Evolutionary conservation across 768 basidiomycete genomes (phyloP).

Genomic region (Imleria badia): DNA sequence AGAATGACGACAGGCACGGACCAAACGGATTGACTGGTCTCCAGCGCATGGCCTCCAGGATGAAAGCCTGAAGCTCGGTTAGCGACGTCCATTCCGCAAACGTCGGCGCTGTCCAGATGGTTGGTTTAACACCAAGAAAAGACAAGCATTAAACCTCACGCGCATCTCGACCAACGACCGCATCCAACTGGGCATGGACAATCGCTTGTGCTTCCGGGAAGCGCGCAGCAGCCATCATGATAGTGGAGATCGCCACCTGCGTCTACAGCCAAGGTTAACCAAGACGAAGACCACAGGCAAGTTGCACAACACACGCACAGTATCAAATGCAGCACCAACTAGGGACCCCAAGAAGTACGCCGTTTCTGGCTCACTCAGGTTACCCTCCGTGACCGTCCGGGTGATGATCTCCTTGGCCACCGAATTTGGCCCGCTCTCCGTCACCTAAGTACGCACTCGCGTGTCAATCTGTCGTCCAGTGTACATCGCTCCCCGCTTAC

Average conservation of each 20-base stretch:
- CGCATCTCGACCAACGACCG: constrained; percentile 35
- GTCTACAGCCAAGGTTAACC: constrained; percentile 15
- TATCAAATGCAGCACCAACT: constrained; percentile 64
- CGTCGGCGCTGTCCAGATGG: constrained; percentile 32
- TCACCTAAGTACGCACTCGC: constrained; percentile 6
- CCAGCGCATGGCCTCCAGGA: constrained; percentile 41
- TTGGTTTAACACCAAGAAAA: neutral
- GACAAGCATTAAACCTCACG: constrained; percentile 18
- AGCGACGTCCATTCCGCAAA: constrained; percentile 36
- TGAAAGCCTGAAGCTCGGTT: constrained; percentile 38
- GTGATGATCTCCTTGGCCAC: constrained; percentile 57
- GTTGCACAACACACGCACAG: constrained; percentile 26
- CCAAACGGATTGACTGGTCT: constrained; percentile 36
- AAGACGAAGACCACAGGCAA: neutral
- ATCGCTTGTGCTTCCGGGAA: constrained; percentile 34
- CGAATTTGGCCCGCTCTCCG: constrained; percentile 21
- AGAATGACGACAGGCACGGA: neutral
- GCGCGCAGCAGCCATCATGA: constrained; percentile 39
- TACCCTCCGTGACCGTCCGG: constrained; percentile 43
- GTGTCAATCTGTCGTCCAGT: neutral
- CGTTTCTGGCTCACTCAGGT: constrained; percentile 49
- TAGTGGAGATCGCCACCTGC: constrained; percentile 25
- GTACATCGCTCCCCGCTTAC: constrained; percentile 23
- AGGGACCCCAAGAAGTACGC: constrained; percentile 61
- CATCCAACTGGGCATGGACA: constrained; percentile 39